Evolutionary conservation across 768 basidiomycete genomes (phyloP), one percentile per base, ranked within the genome.

Genomic region (Lactarius trivialis): DNA sequence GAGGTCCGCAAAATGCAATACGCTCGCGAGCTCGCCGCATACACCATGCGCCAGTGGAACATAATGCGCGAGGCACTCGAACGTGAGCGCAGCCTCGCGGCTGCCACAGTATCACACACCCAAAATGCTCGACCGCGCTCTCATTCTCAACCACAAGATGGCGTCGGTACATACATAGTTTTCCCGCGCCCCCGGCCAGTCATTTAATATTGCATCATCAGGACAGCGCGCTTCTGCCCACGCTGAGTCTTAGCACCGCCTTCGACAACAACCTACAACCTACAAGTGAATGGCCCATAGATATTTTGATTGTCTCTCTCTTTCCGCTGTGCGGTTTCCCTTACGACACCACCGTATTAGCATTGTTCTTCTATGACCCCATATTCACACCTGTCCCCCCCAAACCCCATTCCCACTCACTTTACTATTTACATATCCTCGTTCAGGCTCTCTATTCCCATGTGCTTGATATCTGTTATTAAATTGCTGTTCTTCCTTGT

Each of bases 11-110:
- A 76, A 65, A 68, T 71, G 24, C 73, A 70, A 39, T 77, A 77
- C 60, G 68, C 76, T 24, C 69, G 69, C 48, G 75, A 77, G 65
- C 69, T 77, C 28, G 75, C 75, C 5, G 73, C 71, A 4, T 74
- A 77, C 58, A 77, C 76, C n/a, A 69, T 76, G 56, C 69, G 69
- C 43, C 76, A 77, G 66, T 76, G 75, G 76, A 69, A 71, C 56
- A 28, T 67, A 14, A 71, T 70, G 43, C 70, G 71, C 32, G 71
- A 71, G 56, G 53, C 67, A 2, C 58, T 68, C 56, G 71, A 73
- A 53, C 56, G 34, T 36, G 69, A 55, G 43, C 59, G 55, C 53
- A 63, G 30, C 26, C 48, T 49, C 24, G 56, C 12, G 43, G 37
- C 56, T 8, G 26, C 26, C 2, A 24, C 58, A 4, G 45, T 33